Evolutionary conservation across 768 basidiomycete genomes (phyloP).

Genomic region (Agaricus bisporus): DNA sequence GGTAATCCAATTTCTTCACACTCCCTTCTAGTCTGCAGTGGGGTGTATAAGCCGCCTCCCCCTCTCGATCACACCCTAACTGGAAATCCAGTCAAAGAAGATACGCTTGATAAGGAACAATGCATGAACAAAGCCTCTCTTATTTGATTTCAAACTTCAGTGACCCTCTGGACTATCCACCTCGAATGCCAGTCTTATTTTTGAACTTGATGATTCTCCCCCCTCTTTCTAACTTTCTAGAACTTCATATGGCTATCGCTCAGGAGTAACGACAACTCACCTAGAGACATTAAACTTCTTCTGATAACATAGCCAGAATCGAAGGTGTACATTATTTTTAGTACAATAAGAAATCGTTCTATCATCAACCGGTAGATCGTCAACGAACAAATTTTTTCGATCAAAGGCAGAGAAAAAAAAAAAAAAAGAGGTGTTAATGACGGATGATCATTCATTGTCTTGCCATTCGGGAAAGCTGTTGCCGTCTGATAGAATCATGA

Average conservation of each 20-base stretch:
- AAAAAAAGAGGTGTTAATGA: not conserved
- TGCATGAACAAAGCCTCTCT: not conserved
- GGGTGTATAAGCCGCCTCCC: not conserved
- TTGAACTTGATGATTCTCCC: not conserved
- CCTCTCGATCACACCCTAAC: not conserved
- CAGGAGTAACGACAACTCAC: not conserved
- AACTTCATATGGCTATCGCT: not conserved
- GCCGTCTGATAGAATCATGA: no score
- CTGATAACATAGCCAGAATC: not conserved
- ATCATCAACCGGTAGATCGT: no score
- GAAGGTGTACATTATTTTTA: not conserved
- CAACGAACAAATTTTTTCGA: no score
- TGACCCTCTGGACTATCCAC: not conserved
- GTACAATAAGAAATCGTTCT: not conserved
- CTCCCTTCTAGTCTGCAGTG: conserved; percentile 3
- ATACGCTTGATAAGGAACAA: not conserved
- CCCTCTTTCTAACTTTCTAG: not conserved
- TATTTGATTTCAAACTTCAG: not conserved
- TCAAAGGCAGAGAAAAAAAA: no score
- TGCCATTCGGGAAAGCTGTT: no score
- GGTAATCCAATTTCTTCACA: conserved; percentile 3
- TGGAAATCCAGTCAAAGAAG: not conserved
- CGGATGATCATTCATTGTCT: not conserved
- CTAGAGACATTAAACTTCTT: not conserved
- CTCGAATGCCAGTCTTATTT: not conserved